Evolutionary conservation across 352 stramenopile species (phyloP).

Genomic region (Pythium biforme): DNA sequence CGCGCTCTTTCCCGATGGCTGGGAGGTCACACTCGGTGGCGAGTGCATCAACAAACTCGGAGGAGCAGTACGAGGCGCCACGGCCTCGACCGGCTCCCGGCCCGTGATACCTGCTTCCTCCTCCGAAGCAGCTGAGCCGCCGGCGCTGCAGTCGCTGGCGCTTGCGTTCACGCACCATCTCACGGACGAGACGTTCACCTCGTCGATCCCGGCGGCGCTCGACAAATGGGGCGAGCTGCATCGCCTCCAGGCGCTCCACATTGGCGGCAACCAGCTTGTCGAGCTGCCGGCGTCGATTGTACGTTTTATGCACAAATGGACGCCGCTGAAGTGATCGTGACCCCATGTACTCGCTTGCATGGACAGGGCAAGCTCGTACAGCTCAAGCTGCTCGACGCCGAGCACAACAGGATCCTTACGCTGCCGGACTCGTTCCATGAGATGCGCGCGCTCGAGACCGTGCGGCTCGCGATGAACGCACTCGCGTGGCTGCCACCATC

Average conservation of each 20-base stretch:
- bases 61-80: neutral
- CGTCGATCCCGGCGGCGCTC: constrained; percentile 41
- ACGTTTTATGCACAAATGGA: constrained; percentile 19
- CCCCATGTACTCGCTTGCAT: neutral
- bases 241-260: constrained; percentile 39
- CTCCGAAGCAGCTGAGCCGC: neutral
- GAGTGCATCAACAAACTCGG: constrained; percentile 9
- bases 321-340: constrained; percentile 8
- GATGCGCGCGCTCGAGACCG: constrained; percentile 40
- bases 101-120: neutral
- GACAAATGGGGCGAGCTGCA: constrained; percentile 51
- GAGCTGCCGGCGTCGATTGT: constrained; percentile 68
- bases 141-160: constrained; percentile 33
- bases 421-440: constrained; percentile 58
- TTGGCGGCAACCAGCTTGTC: constrained; percentile 63
- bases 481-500: constrained; percentile 48
- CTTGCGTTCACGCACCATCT: constrained; percentile 53
- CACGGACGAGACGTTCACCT: constrained; percentile 28
- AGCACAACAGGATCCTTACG: constrained; percentile 65
- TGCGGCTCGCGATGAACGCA: constrained; percentile 61
- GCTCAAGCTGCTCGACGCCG: constrained; percentile 56
- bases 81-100: neutral
- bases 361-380: constrained; percentile 53
- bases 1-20: constrained; percentile 22
- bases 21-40: constrained; percentile 24